Percentiles rank a stretch among this genome's conserved stretches.
These are phyloP conservation scores for Chenopodium berlandieri DNA, from an alignment of 148 eudicot species.

Conservation along the genomic window DNA sequence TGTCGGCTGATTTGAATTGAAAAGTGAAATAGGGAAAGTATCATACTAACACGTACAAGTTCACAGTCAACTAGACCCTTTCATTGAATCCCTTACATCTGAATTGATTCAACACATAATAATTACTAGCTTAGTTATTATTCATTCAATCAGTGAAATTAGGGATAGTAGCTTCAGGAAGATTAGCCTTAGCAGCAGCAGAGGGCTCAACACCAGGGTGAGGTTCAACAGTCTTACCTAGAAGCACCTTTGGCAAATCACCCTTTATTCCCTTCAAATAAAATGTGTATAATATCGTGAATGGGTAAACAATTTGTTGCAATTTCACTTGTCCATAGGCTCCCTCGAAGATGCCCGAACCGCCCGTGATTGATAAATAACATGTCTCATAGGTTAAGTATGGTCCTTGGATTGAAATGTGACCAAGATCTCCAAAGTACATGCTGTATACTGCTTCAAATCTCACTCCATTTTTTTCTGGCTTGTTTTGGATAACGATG, in stretches of 20 bases:
- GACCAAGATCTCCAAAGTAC: slow-evolving; percentile 69
- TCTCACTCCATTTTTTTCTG: slow-evolving; percentile 56
- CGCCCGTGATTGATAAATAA: slow-evolving; percentile 67
- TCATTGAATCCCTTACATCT: too few relatives aligned
- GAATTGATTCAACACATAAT: too few relatives aligned
- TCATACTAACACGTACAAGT: too few relatives aligned
- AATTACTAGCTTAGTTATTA: too few relatives aligned
- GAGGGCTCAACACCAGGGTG: slow-evolving; percentile 55
- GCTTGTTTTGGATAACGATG: slow-evolving; percentile 39
- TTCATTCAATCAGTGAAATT: too few relatives aligned
- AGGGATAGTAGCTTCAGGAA: too few relatives aligned
- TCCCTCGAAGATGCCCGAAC: slow-evolving; percentile 74
- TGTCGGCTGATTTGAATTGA: too few relatives aligned
- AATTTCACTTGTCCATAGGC: slow-evolving; percentile 70
- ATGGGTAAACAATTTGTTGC: slow-evolving; percentile 69
- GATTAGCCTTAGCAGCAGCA: slow-evolving; percentile 53
- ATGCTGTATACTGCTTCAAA: slow-evolving; percentile 67
- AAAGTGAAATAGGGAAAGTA: too few relatives aligned
- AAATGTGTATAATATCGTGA: slow-evolving; percentile 78
- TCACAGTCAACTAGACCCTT: too few relatives aligned
- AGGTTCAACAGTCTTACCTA: slow-evolving; percentile 53
- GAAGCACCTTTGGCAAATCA: slow-evolving; percentile 53
- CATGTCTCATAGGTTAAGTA: slow-evolving; percentile 66
- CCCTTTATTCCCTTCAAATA: slow-evolving; percentile 61
- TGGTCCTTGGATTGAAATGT: slow-evolving; percentile 52